A percentile compares a stretch with the other conserved stretches of the same genome.
These are phyloP conservation scores for Hypomontagnella submonticulosa DNA, from an alignment of 495 filamentous ascomycete genomes.

Conservation along the genomic window DNA sequence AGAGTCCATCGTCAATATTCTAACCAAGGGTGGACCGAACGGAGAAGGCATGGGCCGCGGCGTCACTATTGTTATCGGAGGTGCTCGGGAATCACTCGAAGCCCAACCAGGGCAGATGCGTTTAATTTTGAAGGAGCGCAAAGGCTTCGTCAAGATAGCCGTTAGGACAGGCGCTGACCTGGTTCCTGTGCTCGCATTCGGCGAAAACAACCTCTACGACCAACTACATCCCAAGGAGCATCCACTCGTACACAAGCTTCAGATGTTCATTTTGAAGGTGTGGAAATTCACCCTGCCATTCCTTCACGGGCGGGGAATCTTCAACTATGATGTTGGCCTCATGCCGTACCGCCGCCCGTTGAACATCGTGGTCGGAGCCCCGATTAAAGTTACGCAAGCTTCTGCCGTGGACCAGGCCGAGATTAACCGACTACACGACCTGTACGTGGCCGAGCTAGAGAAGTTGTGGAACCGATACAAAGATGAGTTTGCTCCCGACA, in stretches of 20 bases:
- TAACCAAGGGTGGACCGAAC: slow-evolving; percentile 79
- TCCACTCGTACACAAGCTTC: slow-evolving; percentile 76
- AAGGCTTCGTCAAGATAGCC: slow-evolving; percentile 93
- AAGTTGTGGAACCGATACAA: slow-evolving; percentile 90
- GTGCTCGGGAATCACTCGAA: slow-evolving; percentile 90
- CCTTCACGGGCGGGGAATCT: slow-evolving; percentile 89
- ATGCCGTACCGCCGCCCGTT: slow-evolving; percentile 91
- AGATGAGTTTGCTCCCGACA: slow-evolving; percentile 79
- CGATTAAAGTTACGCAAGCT: slow-evolving; percentile 74
- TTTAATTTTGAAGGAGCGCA: slow-evolving; percentile 81
- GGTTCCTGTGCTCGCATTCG: slow-evolving; percentile 90
- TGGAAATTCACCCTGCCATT: slow-evolving; percentile 95
- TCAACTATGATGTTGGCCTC: slow-evolving; percentile 96
- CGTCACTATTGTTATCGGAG: slow-evolving; percentile 95
- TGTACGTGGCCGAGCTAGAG: slow-evolving; percentile 82
- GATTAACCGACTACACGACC: slow-evolving; percentile 79
- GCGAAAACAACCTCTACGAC: slow-evolving; percentile 96
- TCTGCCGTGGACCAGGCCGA: slow-evolving; percentile 67
- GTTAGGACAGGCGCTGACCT: slow-evolving; percentile 90
- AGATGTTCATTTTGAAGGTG: slow-evolving; percentile 81
- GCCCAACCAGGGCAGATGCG: slow-evolving; percentile 78
- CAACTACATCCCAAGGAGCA: slow-evolving; percentile 78
- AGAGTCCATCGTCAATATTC: slow-evolving; percentile 87
- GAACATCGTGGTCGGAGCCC: slow-evolving; percentile 87
- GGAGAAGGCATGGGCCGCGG: slow-evolving; percentile 92